Base-by-base conservation (phyloP, 805 yeast genomes). In the Lipomyces yamadae region DNA sequence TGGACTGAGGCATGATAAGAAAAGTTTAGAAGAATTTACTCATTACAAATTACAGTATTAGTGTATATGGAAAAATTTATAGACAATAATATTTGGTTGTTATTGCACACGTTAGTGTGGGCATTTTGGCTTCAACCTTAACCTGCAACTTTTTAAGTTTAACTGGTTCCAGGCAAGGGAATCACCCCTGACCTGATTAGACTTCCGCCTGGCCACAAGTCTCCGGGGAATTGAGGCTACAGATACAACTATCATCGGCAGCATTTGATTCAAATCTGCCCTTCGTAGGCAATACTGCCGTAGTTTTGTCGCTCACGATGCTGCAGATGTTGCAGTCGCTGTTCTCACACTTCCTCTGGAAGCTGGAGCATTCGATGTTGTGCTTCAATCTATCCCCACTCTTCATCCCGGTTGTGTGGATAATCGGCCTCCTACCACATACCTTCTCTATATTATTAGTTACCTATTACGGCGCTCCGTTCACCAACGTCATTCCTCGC, bases 1-100 rank as follows among this genome's bases (percentile, higher is more conserved):
- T 81, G 84, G 82, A 78, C 76, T 39, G 85, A 83, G 70, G 81
- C 68, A 70, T 58, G 48, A 42, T n/a, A 42, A 18, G 48, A 42
- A 15, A 15, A 15, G 48, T 42, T 39, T 15, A 15, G 48, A n/a
- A 4, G n/a, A 42, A 42, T 42, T 24, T 15, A 8, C 48, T 5
- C 48, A 5, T 15, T 42, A 24, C 24, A 24, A 24, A 37, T 37
- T 3, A 37, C 42, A 37, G 4, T 37, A n/a, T 4, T 42, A 42
- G 15, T 7, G n/a, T 3, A 15, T 42, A 42, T 42, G 48, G 48
- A 42, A 3, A 10, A 4, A 15, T 42, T 1, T n/a, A 42, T 42
- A 42, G 48, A 42, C 48, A 24, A 24, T 24, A 24, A 24, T 24
- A 24, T 24, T 24, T 24, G 24, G 24, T 1, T 24, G 24, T 24